These are phyloP conservation scores for Zymoseptoria pseudotritici DNA, from an alignment of 2,329 filamentous ascomycete genomes.

Conservation along the genomic window DNA sequence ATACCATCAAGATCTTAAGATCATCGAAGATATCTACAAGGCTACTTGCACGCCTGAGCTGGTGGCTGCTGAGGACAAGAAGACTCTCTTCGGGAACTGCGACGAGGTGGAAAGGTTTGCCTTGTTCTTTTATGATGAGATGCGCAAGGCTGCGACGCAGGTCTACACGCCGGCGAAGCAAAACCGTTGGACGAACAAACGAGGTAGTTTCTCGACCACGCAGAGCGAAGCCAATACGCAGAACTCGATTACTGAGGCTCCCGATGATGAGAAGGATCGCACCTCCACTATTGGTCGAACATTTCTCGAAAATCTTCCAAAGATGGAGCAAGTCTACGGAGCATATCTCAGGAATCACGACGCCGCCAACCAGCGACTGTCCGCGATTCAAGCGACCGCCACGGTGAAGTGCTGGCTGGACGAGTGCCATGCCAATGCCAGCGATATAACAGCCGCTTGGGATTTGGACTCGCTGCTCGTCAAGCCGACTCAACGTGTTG, in stretches of 20 bases:
- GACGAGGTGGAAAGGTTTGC: conserved; percentile 87
- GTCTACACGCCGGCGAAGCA: conserved; percentile 64
- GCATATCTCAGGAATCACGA: conserved; percentile 60
- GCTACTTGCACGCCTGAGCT: conserved; percentile 66
- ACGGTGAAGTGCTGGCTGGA: conserved; percentile 73
- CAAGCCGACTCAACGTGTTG: conserved; percentile 89
- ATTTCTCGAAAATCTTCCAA: conserved; percentile 48
- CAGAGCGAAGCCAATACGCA: conserved; percentile 32
- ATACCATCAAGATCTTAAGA: conserved; percentile 92
- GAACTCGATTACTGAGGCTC: conserved; percentile 22
- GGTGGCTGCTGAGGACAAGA: conserved; percentile 75
- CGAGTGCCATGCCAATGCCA: conserved; percentile 86
- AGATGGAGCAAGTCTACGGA: conserved; percentile 59
- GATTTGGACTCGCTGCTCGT: conserved; percentile 92
- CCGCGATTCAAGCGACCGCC: conserved; percentile 49
- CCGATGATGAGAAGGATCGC: conserved; percentile 50
- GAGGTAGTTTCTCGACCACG: conserved; percentile 41
- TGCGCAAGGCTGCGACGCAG: conserved; percentile 72
- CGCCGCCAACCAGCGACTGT: conserved; percentile 55
- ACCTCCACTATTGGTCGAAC: conserved; percentile 52
- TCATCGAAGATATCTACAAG: conserved; percentile 96
- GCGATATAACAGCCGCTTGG: conserved; percentile 90
- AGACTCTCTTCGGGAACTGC: conserved; percentile 85
- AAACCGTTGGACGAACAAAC: conserved; percentile 47
- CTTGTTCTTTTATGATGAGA: conserved; percentile 64